Conservation (phyloP, 257 asterid species). For the Handroanthus guayacan region DNA sequence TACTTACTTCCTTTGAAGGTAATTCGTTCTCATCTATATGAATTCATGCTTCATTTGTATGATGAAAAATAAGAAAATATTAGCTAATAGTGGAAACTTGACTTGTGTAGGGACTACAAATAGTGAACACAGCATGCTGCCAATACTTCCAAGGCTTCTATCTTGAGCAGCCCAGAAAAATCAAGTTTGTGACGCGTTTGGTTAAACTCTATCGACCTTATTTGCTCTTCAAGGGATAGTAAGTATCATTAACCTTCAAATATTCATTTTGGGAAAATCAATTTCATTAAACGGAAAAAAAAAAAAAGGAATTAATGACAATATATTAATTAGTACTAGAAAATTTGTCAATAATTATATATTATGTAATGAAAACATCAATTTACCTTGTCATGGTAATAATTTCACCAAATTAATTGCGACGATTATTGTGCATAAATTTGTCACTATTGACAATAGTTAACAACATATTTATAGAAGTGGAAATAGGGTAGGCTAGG, state of each 20-base stretch:
- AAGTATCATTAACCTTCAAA: slow-evolving; percentile 41
- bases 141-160: slow-evolving; percentile 62
- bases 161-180: slow-evolving; percentile 54
- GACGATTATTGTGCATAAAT: too few species aligned
- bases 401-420: too few species aligned
- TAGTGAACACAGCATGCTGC: slow-evolving; percentile 71
- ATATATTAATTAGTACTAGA: too few species aligned
- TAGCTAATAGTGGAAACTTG: background rate
- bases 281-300: background rate
- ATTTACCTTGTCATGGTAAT: too few species aligned
- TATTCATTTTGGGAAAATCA: background rate
- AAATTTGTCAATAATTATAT: too few species aligned
- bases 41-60: background rate
- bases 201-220: slow-evolving; percentile 81
- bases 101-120: slow-evolving; percentile 59
- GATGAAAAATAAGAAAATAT: background rate
- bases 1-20: slow-evolving; percentile 91
- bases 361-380: too few species aligned
- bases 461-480: too few species aligned
- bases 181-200: slow-evolving; percentile 66
- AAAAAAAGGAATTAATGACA: too few species aligned
- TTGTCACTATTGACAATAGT: too few species aligned
- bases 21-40: background rate
- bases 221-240: slow-evolving; percentile 86
- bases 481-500: too few species aligned